Conservation (phyloP, 2,329 filamentous ascomycete species). For the Alternaria gansuensis region DNA sequence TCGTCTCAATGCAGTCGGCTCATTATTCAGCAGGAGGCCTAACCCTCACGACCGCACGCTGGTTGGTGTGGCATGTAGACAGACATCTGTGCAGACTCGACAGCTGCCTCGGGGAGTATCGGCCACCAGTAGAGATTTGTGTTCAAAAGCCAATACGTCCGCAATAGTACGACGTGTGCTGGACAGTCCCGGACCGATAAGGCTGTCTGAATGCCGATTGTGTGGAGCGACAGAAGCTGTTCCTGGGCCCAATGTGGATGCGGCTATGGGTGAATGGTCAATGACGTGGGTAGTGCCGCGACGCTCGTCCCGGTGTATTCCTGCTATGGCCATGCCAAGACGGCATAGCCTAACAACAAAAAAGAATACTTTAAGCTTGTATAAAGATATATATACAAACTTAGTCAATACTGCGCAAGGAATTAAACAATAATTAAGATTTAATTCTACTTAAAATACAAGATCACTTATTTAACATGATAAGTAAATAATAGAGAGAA, state of each 20-base stretch:
- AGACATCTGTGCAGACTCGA: neutral
- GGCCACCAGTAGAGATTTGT: neutral
- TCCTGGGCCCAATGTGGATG: slow-evolving; percentile 2
- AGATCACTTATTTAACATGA: too few relatives aligned
- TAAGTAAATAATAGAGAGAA: too few relatives aligned
- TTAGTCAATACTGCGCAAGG: too few relatives aligned
- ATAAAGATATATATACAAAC: too few relatives aligned
- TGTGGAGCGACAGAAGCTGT: slow-evolving; percentile 5
- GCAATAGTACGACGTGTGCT: neutral
- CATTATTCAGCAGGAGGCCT: neutral
- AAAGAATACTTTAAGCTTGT: too few relatives aligned
- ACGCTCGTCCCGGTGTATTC: neutral
- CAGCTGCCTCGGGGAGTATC: neutral
- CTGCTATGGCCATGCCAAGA: too few relatives aligned
- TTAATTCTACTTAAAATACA: too few relatives aligned
- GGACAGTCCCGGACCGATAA: slow-evolving; percentile 5
- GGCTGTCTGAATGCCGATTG: slow-evolving; percentile 10
- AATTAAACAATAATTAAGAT: too few relatives aligned
- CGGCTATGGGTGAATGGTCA: neutral
- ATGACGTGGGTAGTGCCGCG: slow-evolving; percentile 7
- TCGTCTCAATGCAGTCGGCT: neutral
- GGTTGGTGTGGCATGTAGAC: neutral
- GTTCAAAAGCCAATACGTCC: neutral
- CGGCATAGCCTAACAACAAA: too few relatives aligned
- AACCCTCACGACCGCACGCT: neutral